A percentile compares a stretch with the other conserved stretches of the same genome.
Evolutionary conservation across 805 yeast genomes (phyloP).

Genomic region (Yarrowia deformans): DNA sequence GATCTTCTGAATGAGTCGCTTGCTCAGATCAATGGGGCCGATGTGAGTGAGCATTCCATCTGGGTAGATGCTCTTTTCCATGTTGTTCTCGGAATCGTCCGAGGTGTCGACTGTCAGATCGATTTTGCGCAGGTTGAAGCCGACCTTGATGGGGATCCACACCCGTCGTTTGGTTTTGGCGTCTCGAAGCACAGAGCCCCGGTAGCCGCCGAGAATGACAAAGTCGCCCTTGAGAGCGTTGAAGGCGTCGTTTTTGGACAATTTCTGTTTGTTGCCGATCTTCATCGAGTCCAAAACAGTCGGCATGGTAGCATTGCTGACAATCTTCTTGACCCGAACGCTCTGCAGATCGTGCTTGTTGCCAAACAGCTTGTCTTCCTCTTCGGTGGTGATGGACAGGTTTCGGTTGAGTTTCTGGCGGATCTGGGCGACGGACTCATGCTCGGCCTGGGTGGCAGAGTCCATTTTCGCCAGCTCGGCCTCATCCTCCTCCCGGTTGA

Average conservation of each 20-base stretch:
- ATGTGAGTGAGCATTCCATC: constrained; percentile 81
- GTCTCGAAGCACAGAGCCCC: constrained; percentile 82
- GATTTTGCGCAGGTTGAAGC: constrained; percentile 73
- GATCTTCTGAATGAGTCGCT: constrained; percentile 64
- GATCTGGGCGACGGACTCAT: constrained; percentile 39
- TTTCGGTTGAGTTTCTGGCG: constrained; percentile 40
- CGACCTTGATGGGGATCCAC: constrained; percentile 90
- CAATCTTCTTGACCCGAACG: constrained; percentile 57
- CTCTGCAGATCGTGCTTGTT: constrained; percentile 71
- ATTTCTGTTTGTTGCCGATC: constrained; percentile 49
- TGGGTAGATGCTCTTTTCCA: constrained; percentile 64
- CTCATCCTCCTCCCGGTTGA: constrained; percentile 13
- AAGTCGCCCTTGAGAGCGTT: constrained; percentile 75
- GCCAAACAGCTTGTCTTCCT: constrained; percentile 52
- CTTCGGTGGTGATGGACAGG: constrained; percentile 45
- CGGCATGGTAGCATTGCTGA: constrained; percentile 66
- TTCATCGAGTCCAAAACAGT: constrained; percentile 62
- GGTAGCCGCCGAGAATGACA: constrained; percentile 83
- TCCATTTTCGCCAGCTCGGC: constrained; percentile 14
- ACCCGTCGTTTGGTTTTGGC: constrained; percentile 66
- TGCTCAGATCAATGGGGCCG: constrained; percentile 86
- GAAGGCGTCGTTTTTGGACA: constrained; percentile 43
- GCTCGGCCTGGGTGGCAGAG: constrained; percentile 37
- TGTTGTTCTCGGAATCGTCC: constrained; percentile 67
- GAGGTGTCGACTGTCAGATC: constrained; percentile 76